Evolutionary conservation across 352 stramenopile genomes (phyloP), one percentile per base, ranked within the genome.

Genomic region (Phytopythium mirpurense): DNA sequence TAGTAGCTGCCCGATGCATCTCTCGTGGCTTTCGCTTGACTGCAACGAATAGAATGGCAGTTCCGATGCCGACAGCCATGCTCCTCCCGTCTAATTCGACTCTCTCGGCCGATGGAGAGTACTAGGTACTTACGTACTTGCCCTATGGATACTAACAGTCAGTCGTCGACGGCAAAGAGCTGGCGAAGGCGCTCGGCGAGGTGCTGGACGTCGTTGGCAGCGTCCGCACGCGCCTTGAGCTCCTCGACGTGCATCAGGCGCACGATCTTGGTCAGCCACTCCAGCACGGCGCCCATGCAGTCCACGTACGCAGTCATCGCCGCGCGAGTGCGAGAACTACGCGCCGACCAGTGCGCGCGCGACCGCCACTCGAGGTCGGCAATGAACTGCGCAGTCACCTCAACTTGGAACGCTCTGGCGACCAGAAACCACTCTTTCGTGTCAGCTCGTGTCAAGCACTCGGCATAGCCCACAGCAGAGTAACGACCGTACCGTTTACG

Each of bases 181-280:
- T 41, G 29, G n/a, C 29, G 45, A 0, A 73, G 54, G 24, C 68
- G 57, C 21, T 63, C 41, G 21, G 38, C 47, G 44, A 77, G 57
- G 32, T 69, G 57, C 53, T 69, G 35, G 26, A 77, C 61, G 31
- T 77, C 64, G 34, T 21, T 51, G n/a, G 32, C 51, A 37, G 24
- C 51, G 42, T 34, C 41, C 44, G 53, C 34, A 9, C 66, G 55
- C 6, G 48, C 37, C 5, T 38, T 51, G 43, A 67, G 59, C 40
- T 68, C 60, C 19, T 86, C 70, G 5, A 74, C 54, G 15, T 83
- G 69, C 59, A 85, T 69, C 29, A 88, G 57, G 10, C 57, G 65
- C 50, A 85, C 74, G 32, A 88, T 62, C 49, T 88, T 88, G 35
- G 55, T 59, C 16, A 88, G 60, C 77, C 77, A 88, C 35, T 55